Conservation (phyloP, 352 stramenopile species). For the Globisporangium megalacanthum region DNA sequence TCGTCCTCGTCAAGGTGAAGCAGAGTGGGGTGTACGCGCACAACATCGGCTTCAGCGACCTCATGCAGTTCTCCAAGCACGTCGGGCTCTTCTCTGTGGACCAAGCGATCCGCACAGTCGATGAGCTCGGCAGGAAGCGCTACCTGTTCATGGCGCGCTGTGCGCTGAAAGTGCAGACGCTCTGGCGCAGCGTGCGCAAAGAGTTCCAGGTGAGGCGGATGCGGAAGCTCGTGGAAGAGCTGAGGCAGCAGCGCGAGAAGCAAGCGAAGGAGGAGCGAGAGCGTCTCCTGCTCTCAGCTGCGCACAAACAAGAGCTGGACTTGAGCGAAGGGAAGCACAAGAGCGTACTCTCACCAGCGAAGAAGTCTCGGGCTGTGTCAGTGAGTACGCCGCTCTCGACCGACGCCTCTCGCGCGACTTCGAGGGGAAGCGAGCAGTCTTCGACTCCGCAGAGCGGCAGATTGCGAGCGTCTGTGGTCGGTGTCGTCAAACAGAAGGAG, state of each 20-base stretch:
- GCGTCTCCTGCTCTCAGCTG: neutral
- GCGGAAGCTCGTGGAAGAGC: slow-evolving; percentile 34
- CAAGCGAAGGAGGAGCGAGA: slow-evolving; percentile 28
- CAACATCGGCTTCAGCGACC: slow-evolving; percentile 46
- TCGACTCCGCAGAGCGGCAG: slow-evolving; percentile 1
- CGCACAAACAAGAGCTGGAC: slow-evolving; percentile 2
- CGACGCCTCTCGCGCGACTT: neutral
- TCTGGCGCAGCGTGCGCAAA: slow-evolving; percentile 48
- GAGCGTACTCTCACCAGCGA: slow-evolving; percentile 13
- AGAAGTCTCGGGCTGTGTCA: slow-evolving; percentile 3
- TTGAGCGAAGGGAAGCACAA: slow-evolving; percentile 11
- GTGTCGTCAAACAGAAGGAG: slow-evolving; percentile 11
- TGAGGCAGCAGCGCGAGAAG: slow-evolving; percentile 35
- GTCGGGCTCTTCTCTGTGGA: slow-evolving; percentile 62
- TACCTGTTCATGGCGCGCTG: slow-evolving; percentile 43
- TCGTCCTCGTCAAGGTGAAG: slow-evolving; percentile 31
- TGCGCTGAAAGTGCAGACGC: slow-evolving; percentile 52
- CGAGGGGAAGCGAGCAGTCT: neutral
- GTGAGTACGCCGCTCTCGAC: slow-evolving; percentile 6
- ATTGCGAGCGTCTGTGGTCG: slow-evolving; percentile 11
- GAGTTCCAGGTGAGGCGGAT: slow-evolving; percentile 36
- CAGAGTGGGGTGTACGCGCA: slow-evolving; percentile 15
- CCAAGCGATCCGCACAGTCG: slow-evolving; percentile 47
- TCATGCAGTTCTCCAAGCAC: slow-evolving; percentile 67
- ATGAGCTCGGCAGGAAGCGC: slow-evolving; percentile 48